phyloP scores from a whole-genome alignment of 306 rosid species.

The Ceratonia siliqua region DNA sequence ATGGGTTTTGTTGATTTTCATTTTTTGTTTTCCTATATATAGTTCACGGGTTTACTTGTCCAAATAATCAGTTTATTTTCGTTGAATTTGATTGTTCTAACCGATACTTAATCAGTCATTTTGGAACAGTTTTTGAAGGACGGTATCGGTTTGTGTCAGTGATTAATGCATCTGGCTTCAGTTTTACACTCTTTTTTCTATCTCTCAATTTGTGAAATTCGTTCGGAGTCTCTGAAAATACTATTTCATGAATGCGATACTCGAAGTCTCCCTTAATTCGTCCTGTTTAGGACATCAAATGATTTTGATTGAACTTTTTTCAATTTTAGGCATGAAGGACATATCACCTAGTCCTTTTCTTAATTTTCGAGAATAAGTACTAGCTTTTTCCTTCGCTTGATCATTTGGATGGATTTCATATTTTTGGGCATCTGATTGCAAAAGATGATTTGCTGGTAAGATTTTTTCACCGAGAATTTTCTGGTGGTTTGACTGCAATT shows the following conservation, averaged over 20 bases:
- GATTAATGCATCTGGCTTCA: background rate
- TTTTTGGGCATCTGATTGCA: background rate
- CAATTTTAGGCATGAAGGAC: background rate
- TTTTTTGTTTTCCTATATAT: background rate
- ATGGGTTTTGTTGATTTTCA: background rate
- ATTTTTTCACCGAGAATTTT: conserved; percentile 12
- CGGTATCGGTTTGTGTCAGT: background rate
- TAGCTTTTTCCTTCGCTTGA: background rate
- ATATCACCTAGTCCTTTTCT: background rate
- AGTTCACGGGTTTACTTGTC: background rate
- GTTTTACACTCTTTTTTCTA: background rate
- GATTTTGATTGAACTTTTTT: background rate
- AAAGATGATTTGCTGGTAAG: background rate
- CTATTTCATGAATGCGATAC: background rate
- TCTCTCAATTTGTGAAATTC: background rate
- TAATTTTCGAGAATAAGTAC: background rate
- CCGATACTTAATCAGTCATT: background rate
- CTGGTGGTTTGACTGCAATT: conserved; percentile 5
- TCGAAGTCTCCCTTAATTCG: background rate
- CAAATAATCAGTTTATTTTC: background rate
- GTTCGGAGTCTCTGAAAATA: background rate
- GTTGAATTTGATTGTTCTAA: background rate
- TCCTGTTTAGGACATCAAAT: background rate
- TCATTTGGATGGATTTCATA: conserved; percentile 16
- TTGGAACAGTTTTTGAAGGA: background rate